These are phyloP conservation scores for Leptodontidium sp. DNA, from an alignment of 2,329 filamentous ascomycete species.

Conservation along the genomic window DNA sequence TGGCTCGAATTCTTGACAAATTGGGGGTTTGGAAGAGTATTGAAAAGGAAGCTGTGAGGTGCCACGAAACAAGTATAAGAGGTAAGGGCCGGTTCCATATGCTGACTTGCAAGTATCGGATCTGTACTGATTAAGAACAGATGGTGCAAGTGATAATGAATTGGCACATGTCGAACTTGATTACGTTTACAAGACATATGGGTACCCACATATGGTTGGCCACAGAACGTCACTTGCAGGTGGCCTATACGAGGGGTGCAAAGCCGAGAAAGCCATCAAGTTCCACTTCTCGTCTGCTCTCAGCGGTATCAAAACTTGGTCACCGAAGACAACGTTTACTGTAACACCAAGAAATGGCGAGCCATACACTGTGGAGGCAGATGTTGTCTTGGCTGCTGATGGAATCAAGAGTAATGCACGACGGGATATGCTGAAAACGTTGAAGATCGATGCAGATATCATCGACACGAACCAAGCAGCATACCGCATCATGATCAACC, in stretches of 20 bases:
- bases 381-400: constrained; percentile 62
- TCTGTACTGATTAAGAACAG: constrained; percentile 45
- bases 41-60: constrained; percentile 72
- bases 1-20: constrained; percentile 77
- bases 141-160: constrained; percentile 74
- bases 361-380: constrained; percentile 60
- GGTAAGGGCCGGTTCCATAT: constrained; percentile 51
- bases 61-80: constrained; percentile 76
- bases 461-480: constrained; percentile 78
- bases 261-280: constrained; percentile 65
- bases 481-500: constrained; percentile 79
- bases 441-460: constrained; percentile 53
- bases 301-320: constrained; percentile 64
- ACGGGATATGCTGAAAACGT: constrained; percentile 30
- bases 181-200: constrained; percentile 73
- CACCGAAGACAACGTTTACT: constrained; percentile 66
- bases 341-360: constrained; percentile 62
- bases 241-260: constrained; percentile 75
- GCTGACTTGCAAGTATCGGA: neutral
- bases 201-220: constrained; percentile 81
- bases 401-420: constrained; percentile 63
- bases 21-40: constrained; percentile 78
- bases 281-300: constrained; percentile 73
- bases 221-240: constrained; percentile 77
- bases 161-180: constrained; percentile 74